Base-by-base conservation (phyloP, 2,329 filamentous ascomycete genomes). In the Botrytis sinoallii region DNA sequence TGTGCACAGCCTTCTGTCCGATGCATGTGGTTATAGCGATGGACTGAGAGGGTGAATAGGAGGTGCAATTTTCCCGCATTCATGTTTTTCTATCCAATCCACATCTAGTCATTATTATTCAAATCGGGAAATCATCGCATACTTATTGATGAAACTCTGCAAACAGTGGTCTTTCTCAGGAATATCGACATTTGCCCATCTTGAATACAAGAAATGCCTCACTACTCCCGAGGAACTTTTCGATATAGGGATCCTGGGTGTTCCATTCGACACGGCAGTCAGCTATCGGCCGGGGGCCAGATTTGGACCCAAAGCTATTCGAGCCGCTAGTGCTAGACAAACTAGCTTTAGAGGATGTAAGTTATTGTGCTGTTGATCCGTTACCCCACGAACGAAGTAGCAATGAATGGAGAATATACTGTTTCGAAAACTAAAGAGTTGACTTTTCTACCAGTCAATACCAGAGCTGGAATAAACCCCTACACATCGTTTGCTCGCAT, bases 301-400 rank as follows among this genome's bases (percentile, higher is more conserved):
- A 14, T 97, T 97, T 80, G 95, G 95, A 0, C 95, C 95, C 48
- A 90, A 93, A 63, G 93, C 93, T 60, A 97, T 98, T 79, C 91
- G 95, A 73, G 91, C 93, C 57, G 94, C 93, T 59, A 95, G 93
- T 46, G 87, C 91, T 12, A 90, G 94, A 32, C 94, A 97, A 83
- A 93, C 92, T 22, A 88, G 90, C 4, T 93, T 92, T 82, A 89
- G 93, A 60, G 92, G 92, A 80, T 94, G 61, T 72, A n/a, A 55
- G 70, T 59, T 32, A 2, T 16, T 18, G n/a, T 18, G n/a, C n/a
- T 18, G n/a, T 57, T 57, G 52, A 57, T 57, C n/a, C 14, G 14
- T 32, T 32, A 18, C 3, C 52, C 12, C n/a, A 57, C 20, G 12
- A 61, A 20, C 20, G 14, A n/a, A 16, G 4, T 22, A 25, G n/a